Evolutionary conservation across 2,329 filamentous ascomycete species (phyloP).

Genomic region (Cladosporium phlei): DNA sequence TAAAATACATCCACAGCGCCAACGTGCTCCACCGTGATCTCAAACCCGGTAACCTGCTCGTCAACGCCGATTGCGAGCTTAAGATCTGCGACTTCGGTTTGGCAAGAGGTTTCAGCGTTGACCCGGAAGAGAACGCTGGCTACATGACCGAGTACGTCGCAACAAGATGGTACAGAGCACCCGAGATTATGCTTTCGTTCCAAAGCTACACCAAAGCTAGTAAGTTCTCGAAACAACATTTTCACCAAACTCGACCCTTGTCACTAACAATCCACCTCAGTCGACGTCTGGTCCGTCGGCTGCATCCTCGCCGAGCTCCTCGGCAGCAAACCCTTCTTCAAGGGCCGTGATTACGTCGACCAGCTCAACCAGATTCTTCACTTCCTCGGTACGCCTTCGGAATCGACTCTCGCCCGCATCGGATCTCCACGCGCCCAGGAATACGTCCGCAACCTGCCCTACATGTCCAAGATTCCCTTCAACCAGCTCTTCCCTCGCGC

Average conservation of each 20-base stretch:
- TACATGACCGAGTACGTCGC: conserved; percentile 99
- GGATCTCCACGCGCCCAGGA: conserved; percentile 94
- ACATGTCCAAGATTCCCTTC: conserved; percentile 72
- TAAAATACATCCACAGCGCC: conserved; percentile 99
- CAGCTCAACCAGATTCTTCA: conserved; percentile 99
- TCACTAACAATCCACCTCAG: conserved; percentile 44
- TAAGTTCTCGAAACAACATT: conserved; percentile 51
- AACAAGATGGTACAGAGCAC: conserved; percentile 96
- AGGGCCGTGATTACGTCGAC: conserved; percentile 97
- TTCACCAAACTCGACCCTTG: no score
- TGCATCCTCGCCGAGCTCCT: conserved; percentile 96
- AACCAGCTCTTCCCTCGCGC: conserved; percentile 83
- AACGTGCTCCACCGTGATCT: conserved; percentile 95
- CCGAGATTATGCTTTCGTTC: conserved; percentile 99
- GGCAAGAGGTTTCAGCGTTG: conserved; percentile 91
- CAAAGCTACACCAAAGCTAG: conserved; percentile 99
- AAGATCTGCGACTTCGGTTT: conserved; percentile 99
- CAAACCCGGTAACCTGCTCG: conserved; percentile 93
- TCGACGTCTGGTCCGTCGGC: conserved; percentile 98
- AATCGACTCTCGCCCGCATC: conserved; percentile 89
- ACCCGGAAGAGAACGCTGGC: conserved; percentile 95
- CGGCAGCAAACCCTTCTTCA: conserved; percentile 96
- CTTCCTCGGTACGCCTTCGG: conserved; percentile 93
- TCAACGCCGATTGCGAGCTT: conserved; percentile 98
- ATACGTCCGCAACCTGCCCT: conserved; percentile 77